Percentiles rank a stretch among this genome's conserved stretches.
phyloP scores from a whole-genome alignment of 2,329 filamentous ascomycete species.

The Berkeleyomyces basicola region DNA sequence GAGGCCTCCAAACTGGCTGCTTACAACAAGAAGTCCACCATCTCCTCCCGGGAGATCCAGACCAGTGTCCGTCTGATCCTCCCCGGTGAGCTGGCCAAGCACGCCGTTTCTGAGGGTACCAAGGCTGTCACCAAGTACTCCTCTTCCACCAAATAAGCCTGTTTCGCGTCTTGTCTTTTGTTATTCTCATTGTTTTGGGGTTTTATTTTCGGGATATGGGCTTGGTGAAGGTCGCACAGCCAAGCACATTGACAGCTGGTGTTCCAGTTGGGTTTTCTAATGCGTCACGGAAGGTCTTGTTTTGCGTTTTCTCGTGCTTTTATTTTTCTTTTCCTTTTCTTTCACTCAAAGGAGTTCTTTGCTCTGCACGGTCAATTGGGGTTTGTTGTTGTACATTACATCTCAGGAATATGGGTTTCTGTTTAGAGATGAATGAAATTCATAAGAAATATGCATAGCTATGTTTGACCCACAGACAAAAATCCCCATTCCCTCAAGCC shows the following conservation, averaged over 20 bases:
- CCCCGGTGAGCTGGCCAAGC: constrained; percentile 96
- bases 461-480: background rate
- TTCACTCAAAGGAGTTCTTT: constrained; percentile 47
- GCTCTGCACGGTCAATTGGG: constrained; percentile 43
- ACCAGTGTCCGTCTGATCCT: constrained; percentile 95
- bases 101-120: constrained; percentile 97
- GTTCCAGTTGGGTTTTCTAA: constrained; percentile 43
- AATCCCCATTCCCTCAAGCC: constrained; percentile 28
- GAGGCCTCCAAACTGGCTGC: constrained; percentile 98
- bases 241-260: constrained; percentile 14
- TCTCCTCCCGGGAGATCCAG: constrained; percentile 98
- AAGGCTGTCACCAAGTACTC: constrained; percentile 99
- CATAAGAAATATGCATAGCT: constrained; percentile 26
- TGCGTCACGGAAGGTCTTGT: constrained; percentile 58
- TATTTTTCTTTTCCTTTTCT: constrained; percentile 18
- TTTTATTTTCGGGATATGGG: constrained; percentile 40
- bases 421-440: constrained; percentile 38
- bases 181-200: constrained; percentile 35
- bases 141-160: constrained; percentile 87
- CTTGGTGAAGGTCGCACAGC: constrained; percentile 34
- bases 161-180: constrained; percentile 19
- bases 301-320: constrained; percentile 19
- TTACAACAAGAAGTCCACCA: constrained; percentile 99
- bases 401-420: constrained; percentile 43
- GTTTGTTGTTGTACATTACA: constrained; percentile 60